Percentiles rank a stretch among this genome's conserved stretches.
phyloP scores from a whole-genome alignment of 2,329 filamentous ascomycete genomes.

The Stachybotrys chartarum region DNA sequence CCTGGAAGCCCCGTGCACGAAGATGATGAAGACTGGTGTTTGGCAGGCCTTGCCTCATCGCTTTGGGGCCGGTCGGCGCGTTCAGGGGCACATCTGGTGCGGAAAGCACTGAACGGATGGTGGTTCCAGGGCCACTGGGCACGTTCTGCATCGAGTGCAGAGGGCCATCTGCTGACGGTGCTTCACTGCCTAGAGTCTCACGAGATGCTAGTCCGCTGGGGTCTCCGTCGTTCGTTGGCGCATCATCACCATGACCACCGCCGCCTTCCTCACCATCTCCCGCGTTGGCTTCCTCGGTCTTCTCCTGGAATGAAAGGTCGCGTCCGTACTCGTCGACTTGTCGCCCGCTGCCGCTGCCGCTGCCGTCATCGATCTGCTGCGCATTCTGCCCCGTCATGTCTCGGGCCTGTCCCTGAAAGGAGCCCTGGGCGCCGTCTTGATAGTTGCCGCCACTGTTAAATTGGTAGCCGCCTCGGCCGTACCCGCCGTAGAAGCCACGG shows the following conservation, averaged over 20 bases:
- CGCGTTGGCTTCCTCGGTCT: conserved; percentile 1
- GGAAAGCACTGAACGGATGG: conserved; percentile 23
- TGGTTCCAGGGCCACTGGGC: conserved; percentile 13
- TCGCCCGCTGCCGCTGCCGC: conserved; percentile 13
- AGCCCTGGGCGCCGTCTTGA: conserved; percentile 19
- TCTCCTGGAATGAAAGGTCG: conserved; percentile 18
- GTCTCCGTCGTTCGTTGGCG: conserved; percentile 7
- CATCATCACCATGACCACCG: conserved; percentile 10
- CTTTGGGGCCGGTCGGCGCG: conserved; percentile 88
- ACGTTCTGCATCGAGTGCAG: conserved; percentile 4
- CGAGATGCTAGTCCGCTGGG: conserved; percentile 13
- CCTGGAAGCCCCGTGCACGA: conserved; percentile 44
- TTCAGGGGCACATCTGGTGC: conserved; percentile 47
- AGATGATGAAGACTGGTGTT: conserved; percentile 70
- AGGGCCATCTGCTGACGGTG: conserved; percentile 7
- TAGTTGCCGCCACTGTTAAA: conserved; percentile 31
- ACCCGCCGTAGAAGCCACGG: conserved; percentile 51
- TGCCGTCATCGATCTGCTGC: conserved; percentile 7
- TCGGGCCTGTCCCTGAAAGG: conserved; percentile 15
- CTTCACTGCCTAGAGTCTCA: conserved; percentile 23
- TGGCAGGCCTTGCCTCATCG: conserved; percentile 82
- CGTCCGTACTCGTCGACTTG: conserved; percentile 32
- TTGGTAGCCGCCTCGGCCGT: conserved; percentile 48
- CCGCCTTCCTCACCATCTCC: neutral
- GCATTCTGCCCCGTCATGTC: neutral